These are phyloP conservation scores for Phytophthora idaei DNA, from an alignment of 352 stramenopile genomes.

Conservation along the genomic window DNA sequence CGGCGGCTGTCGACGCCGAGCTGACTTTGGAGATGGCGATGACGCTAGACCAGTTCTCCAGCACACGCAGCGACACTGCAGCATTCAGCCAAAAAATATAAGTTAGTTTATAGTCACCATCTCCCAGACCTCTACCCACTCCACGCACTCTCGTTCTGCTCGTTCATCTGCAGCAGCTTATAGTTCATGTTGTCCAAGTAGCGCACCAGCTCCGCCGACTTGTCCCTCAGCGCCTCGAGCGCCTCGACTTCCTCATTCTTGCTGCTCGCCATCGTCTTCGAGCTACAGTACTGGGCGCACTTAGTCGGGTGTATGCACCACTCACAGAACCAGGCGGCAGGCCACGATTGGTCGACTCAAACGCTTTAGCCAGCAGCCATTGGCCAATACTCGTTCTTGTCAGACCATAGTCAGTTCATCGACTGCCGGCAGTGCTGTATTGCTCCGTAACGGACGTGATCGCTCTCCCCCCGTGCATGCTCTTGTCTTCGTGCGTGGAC, in stretches of 20 bases:
- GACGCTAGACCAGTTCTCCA: slow-evolving; percentile 86
- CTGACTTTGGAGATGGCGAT: slow-evolving; percentile 72
- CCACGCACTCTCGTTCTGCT: slow-evolving; percentile 80
- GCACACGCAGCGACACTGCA: slow-evolving; percentile 73
- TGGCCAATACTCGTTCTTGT: slow-evolving; percentile 15
- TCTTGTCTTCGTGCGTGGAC: slow-evolving; percentile 39
- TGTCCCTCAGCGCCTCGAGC: slow-evolving; percentile 80
- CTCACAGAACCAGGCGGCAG: slow-evolving; percentile 19
- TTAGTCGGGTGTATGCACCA: slow-evolving; percentile 3
- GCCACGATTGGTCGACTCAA: slow-evolving; percentile 9
- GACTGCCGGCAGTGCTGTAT: not conserved
- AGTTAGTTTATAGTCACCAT: not conserved
- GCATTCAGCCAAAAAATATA: not conserved
- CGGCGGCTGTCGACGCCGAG: slow-evolving; percentile 26
- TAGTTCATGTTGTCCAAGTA: slow-evolving; percentile 79
- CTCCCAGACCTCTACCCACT: not conserved
- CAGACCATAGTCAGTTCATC: slow-evolving; percentile 20
- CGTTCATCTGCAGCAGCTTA: slow-evolving; percentile 77
- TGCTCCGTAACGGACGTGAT: slow-evolving; percentile 21
- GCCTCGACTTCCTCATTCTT: slow-evolving; percentile 84
- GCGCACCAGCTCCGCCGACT: slow-evolving; percentile 73
- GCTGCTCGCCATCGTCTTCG: slow-evolving; percentile 33
- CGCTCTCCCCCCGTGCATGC: slow-evolving; percentile 32
- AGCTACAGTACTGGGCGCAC: not conserved
- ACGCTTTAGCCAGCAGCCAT: not conserved